Conservation (phyloP, 1,284 basidiomycete species). For the Ganoderma meredithae region DNA sequence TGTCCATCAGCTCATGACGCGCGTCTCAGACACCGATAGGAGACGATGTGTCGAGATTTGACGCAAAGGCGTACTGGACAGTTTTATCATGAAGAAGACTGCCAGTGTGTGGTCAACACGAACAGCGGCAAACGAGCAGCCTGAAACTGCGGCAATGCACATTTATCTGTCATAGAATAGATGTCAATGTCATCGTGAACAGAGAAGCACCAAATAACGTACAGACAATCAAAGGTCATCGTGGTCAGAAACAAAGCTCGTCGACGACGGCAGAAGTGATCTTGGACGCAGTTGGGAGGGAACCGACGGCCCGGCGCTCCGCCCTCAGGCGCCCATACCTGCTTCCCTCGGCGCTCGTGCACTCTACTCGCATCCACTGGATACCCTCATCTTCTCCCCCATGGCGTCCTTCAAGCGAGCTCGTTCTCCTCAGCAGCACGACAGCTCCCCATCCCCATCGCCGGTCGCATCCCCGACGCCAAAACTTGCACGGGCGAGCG, state of each 20-base stretch:
- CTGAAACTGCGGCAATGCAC: neutral
- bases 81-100: neutral
- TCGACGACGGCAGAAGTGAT: no score
- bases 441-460: constrained; percentile 25
- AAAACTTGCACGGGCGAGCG: constrained; percentile 35
- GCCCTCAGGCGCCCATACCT: neutral
- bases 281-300: neutral
- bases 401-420: constrained; percentile 31
- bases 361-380: no score
- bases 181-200: neutral
- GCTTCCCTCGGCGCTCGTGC: no score
- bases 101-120: neutral
- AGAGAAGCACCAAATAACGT: neutral
- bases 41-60: neutral
- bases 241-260: neutral
- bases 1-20: neutral
- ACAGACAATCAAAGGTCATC: neutral
- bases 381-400: neutral
- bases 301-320: neutral
- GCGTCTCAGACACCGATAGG: neutral
- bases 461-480: constrained; percentile 29
- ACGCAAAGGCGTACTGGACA: neutral
- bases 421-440: constrained; percentile 14
- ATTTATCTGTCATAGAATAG: neutral
- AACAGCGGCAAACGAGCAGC: neutral